Conservation (phyloP, 129 eudicot genomes). For the Flaveria trinervia region DNA sequence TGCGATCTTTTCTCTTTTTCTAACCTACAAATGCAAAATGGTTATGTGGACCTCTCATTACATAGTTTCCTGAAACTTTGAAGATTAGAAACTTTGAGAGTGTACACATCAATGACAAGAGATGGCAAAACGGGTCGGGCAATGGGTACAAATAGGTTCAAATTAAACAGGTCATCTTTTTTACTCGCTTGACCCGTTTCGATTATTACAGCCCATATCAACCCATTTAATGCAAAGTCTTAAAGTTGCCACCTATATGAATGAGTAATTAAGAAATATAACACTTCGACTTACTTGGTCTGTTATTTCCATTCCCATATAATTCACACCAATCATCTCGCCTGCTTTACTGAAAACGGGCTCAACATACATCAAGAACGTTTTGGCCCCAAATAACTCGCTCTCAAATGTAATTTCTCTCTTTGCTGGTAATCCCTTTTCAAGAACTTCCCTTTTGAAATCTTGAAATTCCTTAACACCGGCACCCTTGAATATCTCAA, state of each 20-base stretch:
- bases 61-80: neutral
- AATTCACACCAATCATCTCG: constrained; percentile 86
- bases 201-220: neutral
- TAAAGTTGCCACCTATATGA: neutral
- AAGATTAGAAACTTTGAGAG: neutral
- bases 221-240: neutral
- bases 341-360: constrained; percentile 89
- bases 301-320: constrained; percentile 95
- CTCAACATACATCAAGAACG: constrained; percentile 82
- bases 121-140: neutral
- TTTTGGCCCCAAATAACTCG: constrained; percentile 76
- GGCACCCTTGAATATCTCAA: constrained; percentile 80
- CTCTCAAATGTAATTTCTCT: constrained; percentile 93
- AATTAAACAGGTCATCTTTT: neutral
- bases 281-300: constrained; percentile 64
- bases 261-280: neutral
- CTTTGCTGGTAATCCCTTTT: constrained; percentile 76
- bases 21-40: constrained; percentile 40
- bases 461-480: constrained; percentile 95
- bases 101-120: too few relatives aligned
- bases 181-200: neutral
- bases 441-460: constrained; percentile 90
- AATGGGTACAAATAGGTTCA: neutral
- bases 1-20: constrained; percentile 84
- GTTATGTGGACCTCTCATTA: neutral